Percentiles rank a stretch among this genome's conserved stretches.
These are phyloP conservation scores for Crucibulum laeve DNA, from an alignment of 768 basidiomycete genomes.

Conservation along the genomic window DNA sequence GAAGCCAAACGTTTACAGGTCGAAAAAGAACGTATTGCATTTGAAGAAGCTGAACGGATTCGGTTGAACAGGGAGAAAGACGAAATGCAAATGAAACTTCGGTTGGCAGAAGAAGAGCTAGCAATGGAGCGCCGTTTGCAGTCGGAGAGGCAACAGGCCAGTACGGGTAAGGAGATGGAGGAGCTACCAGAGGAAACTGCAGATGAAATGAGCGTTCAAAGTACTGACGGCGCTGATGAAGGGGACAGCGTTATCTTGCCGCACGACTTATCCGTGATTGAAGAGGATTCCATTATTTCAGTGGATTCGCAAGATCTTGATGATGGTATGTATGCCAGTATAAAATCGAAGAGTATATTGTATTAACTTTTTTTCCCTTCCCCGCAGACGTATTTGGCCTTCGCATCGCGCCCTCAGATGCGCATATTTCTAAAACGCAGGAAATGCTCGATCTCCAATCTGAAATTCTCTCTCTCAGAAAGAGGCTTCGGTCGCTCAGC, in stretches of 20 bases:
- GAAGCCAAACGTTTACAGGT: conserved; percentile 8
- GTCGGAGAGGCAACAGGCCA: conserved; percentile 19
- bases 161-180: conserved; percentile 7
- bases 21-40: conserved; percentile 19
- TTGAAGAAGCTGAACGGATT: conserved; percentile 27
- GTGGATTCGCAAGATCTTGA: not conserved
- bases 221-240: not conserved
- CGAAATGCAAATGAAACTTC: conserved; percentile 28
- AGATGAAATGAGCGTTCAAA: not conserved
- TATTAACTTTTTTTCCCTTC: no score
- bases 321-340: no score
- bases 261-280: not conserved
- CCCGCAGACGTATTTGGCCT: conserved; percentile 55
- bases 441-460: conserved; percentile 42
- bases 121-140: conserved; percentile 25
- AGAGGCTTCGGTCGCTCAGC: conserved; percentile 54
- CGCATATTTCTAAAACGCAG: conserved; percentile 25
- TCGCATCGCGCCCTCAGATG: conserved; percentile 26
- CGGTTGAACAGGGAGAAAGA: conserved; percentile 26
- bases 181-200: conserved; percentile 2
- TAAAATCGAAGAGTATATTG: no score
- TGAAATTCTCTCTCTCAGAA: conserved; percentile 51
- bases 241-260: not conserved
- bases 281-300: not conserved
- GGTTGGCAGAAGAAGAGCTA: conserved; percentile 23